Base-by-base conservation (phyloP, 2,329 filamentous ascomycete genomes). In the Sclerotinia nivalis region DNA sequence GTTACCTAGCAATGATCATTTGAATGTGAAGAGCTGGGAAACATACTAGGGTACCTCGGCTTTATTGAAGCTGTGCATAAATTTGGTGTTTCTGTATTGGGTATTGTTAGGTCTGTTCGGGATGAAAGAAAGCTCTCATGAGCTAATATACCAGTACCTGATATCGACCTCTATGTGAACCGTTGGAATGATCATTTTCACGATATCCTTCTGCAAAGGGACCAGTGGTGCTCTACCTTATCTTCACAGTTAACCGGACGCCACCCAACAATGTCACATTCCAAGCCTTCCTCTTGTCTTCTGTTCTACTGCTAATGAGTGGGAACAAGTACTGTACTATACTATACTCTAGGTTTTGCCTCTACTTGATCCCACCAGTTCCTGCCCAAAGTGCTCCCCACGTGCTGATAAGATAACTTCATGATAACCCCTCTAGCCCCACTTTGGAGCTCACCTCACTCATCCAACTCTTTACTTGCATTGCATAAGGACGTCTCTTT, bases 401-500 rank as follows among this genome's bases (percentile, higher is more conserved):
- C 69, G 60, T 71, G 69, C 47, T 69, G 69, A 71, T 71, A 69
- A 71, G 69, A 71, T 45, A 65, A 28, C 45, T 43, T 45, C 20
- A 13, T 25, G n/a, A n/a, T n/a, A 37, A 45, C 37, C 37, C 65
- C 47, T 37, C 64, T 15, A 20, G 34, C 66, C 55, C 56, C 62
- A 68, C 65, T 49, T 62, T 60, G 43, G 25, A 40, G n/a, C 49
- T 49, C 58, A 49, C 54, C 52, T 66, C 25, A n/a, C 15, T 47
- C 7, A 18, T 45, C 12, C 18, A 55, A 65, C 37, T 62, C 18
- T 54, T 9, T 22, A 62, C 2, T 37, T 67, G 20, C 28, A 50
- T 67, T 25, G 22, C 43, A 55, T n/a, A 45, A 18, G 5, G 37
- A 12, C 22, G 28, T 50, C 22, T 25, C 31, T 10, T 62, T 34